Base-by-base conservation (phyloP, 345 rosid species). In the Lepidium aucheri region DNA sequence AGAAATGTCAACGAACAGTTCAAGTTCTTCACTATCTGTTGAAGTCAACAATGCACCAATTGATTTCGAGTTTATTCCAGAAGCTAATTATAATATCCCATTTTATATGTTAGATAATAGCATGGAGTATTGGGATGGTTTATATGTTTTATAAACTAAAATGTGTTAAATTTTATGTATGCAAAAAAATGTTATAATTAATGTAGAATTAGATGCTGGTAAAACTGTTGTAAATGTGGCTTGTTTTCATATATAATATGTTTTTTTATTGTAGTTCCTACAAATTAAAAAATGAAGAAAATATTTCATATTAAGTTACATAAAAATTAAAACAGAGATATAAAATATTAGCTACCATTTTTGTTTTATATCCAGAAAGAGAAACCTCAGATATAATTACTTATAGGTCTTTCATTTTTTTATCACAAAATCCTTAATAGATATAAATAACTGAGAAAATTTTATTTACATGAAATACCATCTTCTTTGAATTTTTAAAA, bases 91-190 rank as follows among this genome's bases (percentile, higher is more conserved):
- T 3, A 81, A 84, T 41, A 73, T 65, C 30, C 77, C 77, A 0
- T 72, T 78, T 58, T 83, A 81, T 73, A 70, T 80, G 72, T 60
- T 76, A 8, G 83, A 80, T 26, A 73, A 43, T 53, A 68, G 74
- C 58, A 58, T 79, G 79, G 97, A 87, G 44, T 42, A 49, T 28
- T 87, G 88, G 91, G 53, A 74, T 50, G 82, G 77, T 63, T 73
- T 71, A 33, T 78, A 71, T 15, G 53, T 32, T 9, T 62, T 36
- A 35, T 8, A 46, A 30, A 20, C 16, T 71, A 30, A 7, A 28
- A 26, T 28, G 32, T 36, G 38, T 28, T 47, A 15, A 41, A 44
- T 22, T 43, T 30, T 44, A 44, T 70, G 47, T 9, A 7, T 53
- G 22, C 18, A 28, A 22, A 36, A 20, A 0, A 20, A 41, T 63